Evolutionary conservation across 176 grass and related monocot genomes (phyloP).

Genomic region (Phoenix roebelenii): DNA sequence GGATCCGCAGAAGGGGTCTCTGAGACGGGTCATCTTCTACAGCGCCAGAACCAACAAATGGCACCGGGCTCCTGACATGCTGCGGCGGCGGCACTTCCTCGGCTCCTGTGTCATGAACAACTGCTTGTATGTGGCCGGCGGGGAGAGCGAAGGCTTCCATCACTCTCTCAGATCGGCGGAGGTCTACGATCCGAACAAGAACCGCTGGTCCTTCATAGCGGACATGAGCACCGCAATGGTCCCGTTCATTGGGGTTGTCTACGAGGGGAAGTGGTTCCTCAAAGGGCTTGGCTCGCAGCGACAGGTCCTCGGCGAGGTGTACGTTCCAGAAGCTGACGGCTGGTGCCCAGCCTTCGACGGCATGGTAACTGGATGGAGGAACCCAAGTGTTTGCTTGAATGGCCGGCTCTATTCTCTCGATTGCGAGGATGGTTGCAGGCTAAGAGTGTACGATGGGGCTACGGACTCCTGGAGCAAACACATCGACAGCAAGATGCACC

Average conservation of each 20-base stretch:
- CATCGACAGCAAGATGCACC: slow-evolving; percentile 39
- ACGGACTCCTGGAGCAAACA: slow-evolving; percentile 32
- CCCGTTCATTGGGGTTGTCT: slow-evolving; percentile 49
- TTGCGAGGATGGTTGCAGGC: slow-evolving; percentile 65
- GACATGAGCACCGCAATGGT: slow-evolving; percentile 51
- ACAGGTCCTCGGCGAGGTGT: slow-evolving; percentile 57
- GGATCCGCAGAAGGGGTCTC: slow-evolving; percentile 29
- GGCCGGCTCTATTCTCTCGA: slow-evolving; percentile 50
- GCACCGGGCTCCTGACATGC: slow-evolving; percentile 80
- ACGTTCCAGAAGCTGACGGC: slow-evolving; percentile 27
- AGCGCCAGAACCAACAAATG: slow-evolving; percentile 63
- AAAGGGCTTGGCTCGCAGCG: slow-evolving; percentile 45
- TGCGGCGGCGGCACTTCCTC: slow-evolving; percentile 47
- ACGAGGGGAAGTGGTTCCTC: slow-evolving; percentile 67
- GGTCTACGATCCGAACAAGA: slow-evolving; percentile 66
- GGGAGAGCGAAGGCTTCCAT: slow-evolving; percentile 33
- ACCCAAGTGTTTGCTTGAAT: slow-evolving; percentile 42
- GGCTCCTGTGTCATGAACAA: slow-evolving; percentile 50
- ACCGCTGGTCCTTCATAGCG: slow-evolving; percentile 61
- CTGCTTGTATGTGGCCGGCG: slow-evolving; percentile 64
- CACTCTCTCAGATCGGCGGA: slow-evolving; percentile 40
- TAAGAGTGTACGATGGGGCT: slow-evolving; percentile 46
- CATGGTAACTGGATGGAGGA: slow-evolving; percentile 68
- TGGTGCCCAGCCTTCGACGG: slow-evolving; percentile 47
- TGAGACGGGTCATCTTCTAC: slow-evolving; percentile 76